phyloP scores from a whole-genome alignment of 495 filamentous ascomycete genomes.

The Daldinia grandis region DNA sequence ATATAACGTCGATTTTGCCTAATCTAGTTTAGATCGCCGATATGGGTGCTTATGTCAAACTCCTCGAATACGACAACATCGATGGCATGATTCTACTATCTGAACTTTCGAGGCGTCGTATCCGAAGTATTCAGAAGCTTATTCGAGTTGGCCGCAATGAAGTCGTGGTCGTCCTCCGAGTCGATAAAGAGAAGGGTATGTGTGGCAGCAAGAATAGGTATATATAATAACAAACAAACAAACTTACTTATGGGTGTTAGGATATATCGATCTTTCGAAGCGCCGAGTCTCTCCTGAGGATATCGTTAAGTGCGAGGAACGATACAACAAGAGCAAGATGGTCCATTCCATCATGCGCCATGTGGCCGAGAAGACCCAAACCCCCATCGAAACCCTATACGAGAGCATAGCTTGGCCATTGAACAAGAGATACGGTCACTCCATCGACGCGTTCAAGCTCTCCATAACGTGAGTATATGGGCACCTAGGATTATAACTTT shows the following conservation, averaged over 20 bases:
- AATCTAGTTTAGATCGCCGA: slow-evolving; percentile 81
- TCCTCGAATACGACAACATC: slow-evolving; percentile 99
- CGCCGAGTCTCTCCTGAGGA: slow-evolving; percentile 97
- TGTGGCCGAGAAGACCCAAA: slow-evolving; percentile 94
- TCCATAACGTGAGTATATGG: slow-evolving; percentile 82
- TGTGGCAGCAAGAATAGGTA: slow-evolving; percentile 11
- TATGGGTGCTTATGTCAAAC: slow-evolving; percentile 99
- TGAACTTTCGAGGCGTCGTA: slow-evolving; percentile 95
- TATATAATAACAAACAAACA: slow-evolving; percentile 11
- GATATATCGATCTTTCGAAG: slow-evolving; percentile 99
- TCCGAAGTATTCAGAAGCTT: slow-evolving; percentile 97
- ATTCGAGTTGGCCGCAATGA: slow-evolving; percentile 98
- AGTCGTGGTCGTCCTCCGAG: slow-evolving; percentile 95
- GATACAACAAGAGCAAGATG: slow-evolving; percentile 99
- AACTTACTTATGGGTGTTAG: slow-evolving; percentile 45
- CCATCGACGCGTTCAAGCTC: slow-evolving; percentile 97
- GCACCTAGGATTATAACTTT: background rate
- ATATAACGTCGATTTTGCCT: slow-evolving; percentile 17
- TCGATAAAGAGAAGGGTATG: slow-evolving; percentile 97
- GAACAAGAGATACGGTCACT: slow-evolving; percentile 96
- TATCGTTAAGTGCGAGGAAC: slow-evolving; percentile 96
- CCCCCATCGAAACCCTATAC: slow-evolving; percentile 91
- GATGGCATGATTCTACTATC: slow-evolving; percentile 99
- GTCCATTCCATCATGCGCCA: slow-evolving; percentile 98
- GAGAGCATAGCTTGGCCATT: slow-evolving; percentile 95